These are phyloP conservation scores for Dendrostoma leiphaemia DNA, from an alignment of 2,329 filamentous ascomycete species.

Conservation along the genomic window DNA sequence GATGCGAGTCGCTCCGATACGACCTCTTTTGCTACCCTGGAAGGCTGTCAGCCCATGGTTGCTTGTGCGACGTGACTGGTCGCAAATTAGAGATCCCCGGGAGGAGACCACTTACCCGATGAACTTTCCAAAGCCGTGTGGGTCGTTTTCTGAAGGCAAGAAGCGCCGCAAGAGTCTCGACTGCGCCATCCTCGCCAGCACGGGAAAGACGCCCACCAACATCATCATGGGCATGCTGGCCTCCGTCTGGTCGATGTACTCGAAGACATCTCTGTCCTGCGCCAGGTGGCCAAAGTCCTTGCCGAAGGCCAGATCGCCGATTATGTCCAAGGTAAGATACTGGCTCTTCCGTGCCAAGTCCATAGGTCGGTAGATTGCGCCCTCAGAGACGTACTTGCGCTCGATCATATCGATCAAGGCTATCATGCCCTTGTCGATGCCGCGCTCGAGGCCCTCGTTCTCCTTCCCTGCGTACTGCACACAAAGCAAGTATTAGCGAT, in stretches of 20 bases:
- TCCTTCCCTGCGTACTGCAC: slow-evolving; percentile 28
- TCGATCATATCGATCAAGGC: slow-evolving; percentile 38
- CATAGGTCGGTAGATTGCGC: slow-evolving; percentile 34
- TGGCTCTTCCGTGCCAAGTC: slow-evolving; percentile 50
- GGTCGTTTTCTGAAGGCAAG: slow-evolving; percentile 20
- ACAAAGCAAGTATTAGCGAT: slow-evolving; percentile 7
- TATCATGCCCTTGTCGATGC: slow-evolving; percentile 25
- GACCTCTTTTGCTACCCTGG: slow-evolving; percentile 22
- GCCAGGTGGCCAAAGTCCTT: slow-evolving; percentile 45
- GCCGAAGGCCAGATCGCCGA: slow-evolving; percentile 50
- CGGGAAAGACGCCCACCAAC: slow-evolving; percentile 20
- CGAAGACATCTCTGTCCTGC: slow-evolving; percentile 37
- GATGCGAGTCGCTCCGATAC: slow-evolving; percentile 29
- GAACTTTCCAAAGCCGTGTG: slow-evolving; percentile 19
- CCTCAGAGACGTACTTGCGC: slow-evolving; percentile 33
- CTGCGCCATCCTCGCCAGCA: slow-evolving; percentile 17
- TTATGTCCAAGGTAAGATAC: slow-evolving; percentile 55
- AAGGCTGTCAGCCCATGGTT: slow-evolving; percentile 7
- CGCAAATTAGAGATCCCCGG: background rate
- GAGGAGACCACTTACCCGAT: slow-evolving; percentile 10
- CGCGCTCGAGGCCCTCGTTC: slow-evolving; percentile 25
- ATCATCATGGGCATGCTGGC: slow-evolving; percentile 35
- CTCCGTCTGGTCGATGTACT: slow-evolving; percentile 23
- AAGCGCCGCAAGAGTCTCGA: slow-evolving; percentile 9
- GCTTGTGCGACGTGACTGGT: slow-evolving; percentile 1